Conservation (phyloP, 371 early-diverging fungal species). For the Actinomortierella wolfii region DNA sequence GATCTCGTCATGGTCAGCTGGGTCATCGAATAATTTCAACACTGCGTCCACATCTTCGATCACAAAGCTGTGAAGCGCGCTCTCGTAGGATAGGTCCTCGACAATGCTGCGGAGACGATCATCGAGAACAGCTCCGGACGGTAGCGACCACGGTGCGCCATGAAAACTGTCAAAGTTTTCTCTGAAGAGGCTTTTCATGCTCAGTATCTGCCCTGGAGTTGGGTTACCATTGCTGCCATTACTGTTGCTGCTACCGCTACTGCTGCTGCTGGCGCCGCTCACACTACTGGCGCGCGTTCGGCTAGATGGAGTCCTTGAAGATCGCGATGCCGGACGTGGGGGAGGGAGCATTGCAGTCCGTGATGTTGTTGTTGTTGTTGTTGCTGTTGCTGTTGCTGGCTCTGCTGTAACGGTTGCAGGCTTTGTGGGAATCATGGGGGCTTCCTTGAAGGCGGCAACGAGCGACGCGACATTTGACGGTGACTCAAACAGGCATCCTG, state of each 20-base stretch:
- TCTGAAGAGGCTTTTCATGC: constrained; percentile 12
- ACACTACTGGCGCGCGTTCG: constrained; percentile 2
- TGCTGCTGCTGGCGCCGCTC: constrained; percentile 3
- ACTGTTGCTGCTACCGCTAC: background rate
- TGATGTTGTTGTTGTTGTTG: too few relatives aligned
- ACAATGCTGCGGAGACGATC: constrained; percentile 5
- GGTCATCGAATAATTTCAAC: constrained; percentile 8
- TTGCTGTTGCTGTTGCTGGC: background rate
- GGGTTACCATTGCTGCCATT: background rate
- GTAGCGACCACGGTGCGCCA: constrained; percentile 13
- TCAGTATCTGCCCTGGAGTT: constrained; percentile 9
- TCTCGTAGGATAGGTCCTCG: constrained; percentile 13
- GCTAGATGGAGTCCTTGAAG: constrained; percentile 3
- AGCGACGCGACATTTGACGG: constrained; percentile 10
- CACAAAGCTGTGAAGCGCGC: constrained; percentile 19
- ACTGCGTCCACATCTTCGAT: constrained; percentile 13
- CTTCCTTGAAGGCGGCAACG: constrained; percentile 13
- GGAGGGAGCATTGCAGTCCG: too few relatives aligned
- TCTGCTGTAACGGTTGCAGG: too few relatives aligned
- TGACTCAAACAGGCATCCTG: constrained; percentile 4
- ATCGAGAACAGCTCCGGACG: constrained; percentile 17
- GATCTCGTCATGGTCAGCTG: constrained; percentile 12
- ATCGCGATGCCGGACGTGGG: too few relatives aligned
- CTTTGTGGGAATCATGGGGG: constrained; percentile 4
- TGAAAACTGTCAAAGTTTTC: constrained; percentile 14